Conservation (phyloP, 108 stramenopile genomes). For the Cyclotella sp. region DNA sequence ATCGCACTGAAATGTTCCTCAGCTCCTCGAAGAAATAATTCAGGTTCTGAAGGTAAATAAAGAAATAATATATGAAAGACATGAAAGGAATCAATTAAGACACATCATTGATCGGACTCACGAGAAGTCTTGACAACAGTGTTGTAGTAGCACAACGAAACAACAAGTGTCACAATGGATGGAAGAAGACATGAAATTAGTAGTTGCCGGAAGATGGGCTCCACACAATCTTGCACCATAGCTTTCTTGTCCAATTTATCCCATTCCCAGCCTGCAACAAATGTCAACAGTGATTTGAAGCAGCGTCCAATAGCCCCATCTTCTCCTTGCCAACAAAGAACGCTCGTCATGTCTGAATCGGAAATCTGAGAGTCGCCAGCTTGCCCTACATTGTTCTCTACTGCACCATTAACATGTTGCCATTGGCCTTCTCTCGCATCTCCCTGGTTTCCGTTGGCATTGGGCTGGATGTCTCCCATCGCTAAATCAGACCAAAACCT, state of each 20-base stretch:
- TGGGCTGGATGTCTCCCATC: slow-evolving; percentile 56
- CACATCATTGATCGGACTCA: slow-evolving; percentile 1
- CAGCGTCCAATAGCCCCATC: slow-evolving; percentile 66
- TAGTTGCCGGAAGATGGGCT: slow-evolving; percentile 60
- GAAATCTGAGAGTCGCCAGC: background rate
- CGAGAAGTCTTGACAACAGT: slow-evolving; percentile 9
- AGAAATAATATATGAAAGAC: too few species aligned
- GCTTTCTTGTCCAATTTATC: slow-evolving; percentile 66
- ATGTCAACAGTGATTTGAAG: slow-evolving; percentile 46
- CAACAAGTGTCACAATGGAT: slow-evolving; percentile 2
- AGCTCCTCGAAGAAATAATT: background rate
- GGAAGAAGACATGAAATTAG: slow-evolving; percentile 57
- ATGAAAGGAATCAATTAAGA: too few species aligned
- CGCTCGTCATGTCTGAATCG: background rate
- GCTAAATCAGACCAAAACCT: slow-evolving; percentile 66
- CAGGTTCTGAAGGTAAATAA: background rate
- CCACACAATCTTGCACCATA: slow-evolving; percentile 65
- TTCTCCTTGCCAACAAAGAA: slow-evolving; percentile 70
- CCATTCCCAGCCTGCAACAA: slow-evolving; percentile 74
- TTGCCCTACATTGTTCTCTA: slow-evolving; percentile 14
- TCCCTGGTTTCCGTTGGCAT: slow-evolving; percentile 40
- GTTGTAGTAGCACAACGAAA: slow-evolving; percentile 24
- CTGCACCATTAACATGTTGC: slow-evolving; percentile 18
- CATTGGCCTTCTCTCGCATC: slow-evolving; percentile 16
- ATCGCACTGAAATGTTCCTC: slow-evolving; percentile 13